phyloP scores from a whole-genome alignment of 805 yeast genomes.

The Lipomyces kockii region DNA sequence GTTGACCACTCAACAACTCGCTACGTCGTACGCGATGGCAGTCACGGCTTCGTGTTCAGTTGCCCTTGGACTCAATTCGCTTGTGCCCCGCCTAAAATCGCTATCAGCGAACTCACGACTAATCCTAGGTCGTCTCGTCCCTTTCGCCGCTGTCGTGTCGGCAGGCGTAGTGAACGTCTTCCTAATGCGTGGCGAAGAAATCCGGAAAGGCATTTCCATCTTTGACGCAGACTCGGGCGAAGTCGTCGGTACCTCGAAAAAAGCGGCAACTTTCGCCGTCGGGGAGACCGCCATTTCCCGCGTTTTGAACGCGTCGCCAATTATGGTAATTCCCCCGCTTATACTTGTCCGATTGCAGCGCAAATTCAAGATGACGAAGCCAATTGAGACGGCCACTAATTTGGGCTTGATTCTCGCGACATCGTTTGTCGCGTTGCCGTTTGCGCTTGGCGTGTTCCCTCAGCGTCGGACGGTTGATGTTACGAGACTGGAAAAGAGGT shows the following conservation, averaged over 20 bases:
- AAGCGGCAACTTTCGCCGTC: conserved; percentile 90
- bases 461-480: conserved; percentile 73
- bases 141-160: conserved; percentile 97
- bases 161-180: conserved; percentile 98
- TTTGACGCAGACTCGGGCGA: conserved; percentile 46
- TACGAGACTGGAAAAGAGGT: conserved; percentile 63
- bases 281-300: conserved; percentile 96
- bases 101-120: conserved; percentile 72
- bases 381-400: conserved; percentile 71
- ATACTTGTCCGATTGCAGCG: conserved; percentile 77
- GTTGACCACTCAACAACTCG: conserved; percentile 73
- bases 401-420: conserved; percentile 85
- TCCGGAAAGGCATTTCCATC: conserved; percentile 58
- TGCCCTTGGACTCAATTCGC: conserved; percentile 86
- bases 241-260: conserved; percentile 68
- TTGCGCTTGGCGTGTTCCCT: conserved; percentile 95
- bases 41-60: conserved; percentile 95
- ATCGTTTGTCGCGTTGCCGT: conserved; percentile 85
- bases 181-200: conserved; percentile 94
- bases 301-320: conserved; percentile 94
- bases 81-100: conserved; percentile 82
- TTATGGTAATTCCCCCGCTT: conserved; percentile 96
- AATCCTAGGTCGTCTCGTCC: conserved; percentile 84
- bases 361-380: conserved; percentile 68
- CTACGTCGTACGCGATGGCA: conserved; percentile 81